These are phyloP conservation scores for Daldinia loculata DNA, from an alignment of 495 filamentous ascomycete species.

Conservation along the genomic window DNA sequence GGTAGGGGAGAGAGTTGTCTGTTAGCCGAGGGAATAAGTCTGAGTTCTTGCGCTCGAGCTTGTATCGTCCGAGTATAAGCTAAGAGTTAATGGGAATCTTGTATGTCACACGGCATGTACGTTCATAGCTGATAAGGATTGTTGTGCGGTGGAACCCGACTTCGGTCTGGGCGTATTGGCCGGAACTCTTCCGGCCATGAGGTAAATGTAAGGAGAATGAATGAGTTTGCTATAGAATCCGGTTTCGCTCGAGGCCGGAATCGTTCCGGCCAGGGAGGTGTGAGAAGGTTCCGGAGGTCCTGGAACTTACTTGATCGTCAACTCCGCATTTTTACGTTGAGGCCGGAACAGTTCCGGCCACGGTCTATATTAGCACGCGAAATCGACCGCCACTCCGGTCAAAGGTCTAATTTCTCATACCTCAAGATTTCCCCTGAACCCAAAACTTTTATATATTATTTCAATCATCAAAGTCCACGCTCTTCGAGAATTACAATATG, in stretches of 20 bases:
- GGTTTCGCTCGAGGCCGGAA: slow-evolving; percentile 37
- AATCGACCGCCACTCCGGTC: background rate
- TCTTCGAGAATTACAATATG: slow-evolving; percentile 22
- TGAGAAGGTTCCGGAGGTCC: slow-evolving; percentile 6
- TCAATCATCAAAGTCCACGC: background rate
- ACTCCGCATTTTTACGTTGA: slow-evolving; percentile 27
- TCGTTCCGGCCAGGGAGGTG: slow-evolving; percentile 26
- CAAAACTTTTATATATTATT: background rate
- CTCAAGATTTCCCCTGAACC: background rate
- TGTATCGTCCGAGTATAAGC: no score
- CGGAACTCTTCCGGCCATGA: slow-evolving; percentile 32
- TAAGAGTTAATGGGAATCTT: no score
- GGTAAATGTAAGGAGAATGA: background rate
- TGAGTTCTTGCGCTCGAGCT: no score
- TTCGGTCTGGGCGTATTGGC: slow-evolving; percentile 10
- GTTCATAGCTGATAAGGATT: background rate
- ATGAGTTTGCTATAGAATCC: slow-evolving; percentile 10
- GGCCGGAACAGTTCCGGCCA: slow-evolving; percentile 50
- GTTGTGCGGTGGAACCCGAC: background rate
- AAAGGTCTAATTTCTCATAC: background rate
- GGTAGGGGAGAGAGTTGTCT: no score
- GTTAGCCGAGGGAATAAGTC: no score
- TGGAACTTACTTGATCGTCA: slow-evolving; percentile 18
- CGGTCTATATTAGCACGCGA: slow-evolving; percentile 41
- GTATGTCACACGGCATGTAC: background rate